Evolutionary conservation across 768 basidiomycete species (phyloP), one percentile per base, ranked within the genome.

Genomic region (Tulasnella sp.): DNA sequence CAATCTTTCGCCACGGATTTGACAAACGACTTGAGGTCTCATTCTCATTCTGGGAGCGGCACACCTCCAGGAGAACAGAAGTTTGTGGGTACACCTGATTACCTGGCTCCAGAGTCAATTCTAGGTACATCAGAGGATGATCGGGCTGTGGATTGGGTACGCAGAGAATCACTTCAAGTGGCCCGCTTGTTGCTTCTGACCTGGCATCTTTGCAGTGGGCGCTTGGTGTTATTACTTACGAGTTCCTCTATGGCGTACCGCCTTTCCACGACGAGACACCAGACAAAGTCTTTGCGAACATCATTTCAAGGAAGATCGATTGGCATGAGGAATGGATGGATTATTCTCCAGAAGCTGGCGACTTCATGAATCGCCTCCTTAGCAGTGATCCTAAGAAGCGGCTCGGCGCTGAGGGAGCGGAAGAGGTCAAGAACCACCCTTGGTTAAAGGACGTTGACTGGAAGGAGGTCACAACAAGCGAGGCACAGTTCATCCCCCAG

Each of bases 251-350:
- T 64, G 93, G 96, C 2, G 81, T 92, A 31, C 96, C 96, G 25
- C 96, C 96, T 2, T 99, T 99, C 78, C 92, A 98, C 67, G 94
- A 90, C 49, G 92, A 97, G 61, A 88, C 89, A 7, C 94, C 96
- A 0, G 92, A 96, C 70, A 89, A 87, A 72, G 93, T 99, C 3
- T 98, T 99, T 66, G 93, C 96, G 73, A 98, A 98, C 68, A 97
- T 98, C 67, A 78, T 98, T 21, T 96, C 94, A 10, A 85, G 92
- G 3, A 83, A 86, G 29, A 79, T 98, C 67, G 85, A 94, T 61
- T 99, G 93, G 93, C 88, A 96, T 69, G 92, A 96, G 64, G 92
- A 94, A 44, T 90, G 85, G 76, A 74, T 92, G 17, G 89, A 92
- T 58, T 82, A 83, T 65, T 89, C 90, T 12, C 77, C 80, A 11